Base-by-base conservation (phyloP, 78 protist species). In the Acrasis kona region DNA sequence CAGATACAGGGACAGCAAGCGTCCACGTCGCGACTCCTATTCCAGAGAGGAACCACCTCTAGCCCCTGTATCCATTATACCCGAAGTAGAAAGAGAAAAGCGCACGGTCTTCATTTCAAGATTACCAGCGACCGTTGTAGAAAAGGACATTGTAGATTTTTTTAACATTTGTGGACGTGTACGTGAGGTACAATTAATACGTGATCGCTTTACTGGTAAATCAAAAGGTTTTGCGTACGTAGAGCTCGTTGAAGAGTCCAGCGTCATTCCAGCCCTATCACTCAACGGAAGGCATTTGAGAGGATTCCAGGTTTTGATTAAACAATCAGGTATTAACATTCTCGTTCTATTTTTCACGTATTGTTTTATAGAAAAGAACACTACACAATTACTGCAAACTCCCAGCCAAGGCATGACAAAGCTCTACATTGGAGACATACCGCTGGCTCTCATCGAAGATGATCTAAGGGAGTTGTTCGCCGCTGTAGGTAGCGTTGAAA, bases 181-280 rank as follows among this genome's bases (percentile, higher is more conserved):
- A 6, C 34, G 72, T 12, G 86, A 82, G 10, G 81, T 82, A 37
- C 2, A 65, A 4, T 1, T 82, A 19, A 82, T 82, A 19, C 1
- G 28, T 3, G 86, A 82, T 41, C 61, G 80, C 1, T 42, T 42
- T 38, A n/a, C 86, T 19, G 58, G 76, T 30, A 65, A 72, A 39
- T 82, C 86, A 29, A 82, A 82, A 36, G 86, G 86, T 2, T 3
- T 81, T 42, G 86, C 74, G 12, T 82, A 80, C 31, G 82, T 81
- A 3, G 87, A 82, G 30, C 80, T 81, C 79, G 6, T 40, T 28
- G 72, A 83, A 5, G 70, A 2, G n/a, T 73, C 5, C 34, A 39
- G 57, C 30, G 79, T 81, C 27, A 9, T 29, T 5, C 50, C 35
- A 19, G 86, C 86, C 7, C 10, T 82, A 27, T 12, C 3, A 27